Evolutionary conservation across 2,329 filamentous ascomycete species (phyloP), one percentile per base, ranked within the genome.

Genomic region (Botryotinia globosa): DNA sequence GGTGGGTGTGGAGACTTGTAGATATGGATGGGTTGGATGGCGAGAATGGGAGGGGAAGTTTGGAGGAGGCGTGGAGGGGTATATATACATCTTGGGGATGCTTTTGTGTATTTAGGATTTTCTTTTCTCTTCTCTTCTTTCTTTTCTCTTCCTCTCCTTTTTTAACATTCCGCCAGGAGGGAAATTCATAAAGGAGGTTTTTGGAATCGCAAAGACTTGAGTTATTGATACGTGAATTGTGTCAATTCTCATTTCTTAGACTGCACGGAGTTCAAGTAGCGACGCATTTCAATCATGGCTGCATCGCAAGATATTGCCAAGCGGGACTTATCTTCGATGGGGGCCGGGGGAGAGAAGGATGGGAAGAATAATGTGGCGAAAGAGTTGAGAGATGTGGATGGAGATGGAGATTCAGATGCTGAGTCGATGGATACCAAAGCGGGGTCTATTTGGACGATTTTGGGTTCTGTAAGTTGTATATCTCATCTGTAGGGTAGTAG

Each of bases 361-460:
- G 29, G 3, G 4, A 39, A 58, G 1, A 9, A 39, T 44, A 12
- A 37, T 25, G 22, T n/a, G n/a, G 44, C 45, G 9, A 37, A 22
- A 20, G 69, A 65, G 18, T n/a, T 25, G 25, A 44, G 69, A 29
- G 0, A 37, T 37, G 37, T 37, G 37, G 37, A 39, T 39, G 37
- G 9, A 9, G 37, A 39, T 39, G 37, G 9, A 9, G 69, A 65
- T 58, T 65, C 45, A n/a, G 69, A 71, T 71, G 61, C 22, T 18
- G 69, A 65, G 29, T 71, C 69, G 58, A 22, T 48, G 20, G 25
- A 51, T 10, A 34, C 61, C 6, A 65, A 32, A 54, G 14, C 69
- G 42, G 69, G 69, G 2, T 71, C 69, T 9, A 65, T 71, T 44
- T 71, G 69, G 69, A 71, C 69, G 7, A 71, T 71, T 71, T 5